phyloP scores from a whole-genome alignment of 192 early-diverging fungal genomes.

The Chytriomyces sp. region DNA sequence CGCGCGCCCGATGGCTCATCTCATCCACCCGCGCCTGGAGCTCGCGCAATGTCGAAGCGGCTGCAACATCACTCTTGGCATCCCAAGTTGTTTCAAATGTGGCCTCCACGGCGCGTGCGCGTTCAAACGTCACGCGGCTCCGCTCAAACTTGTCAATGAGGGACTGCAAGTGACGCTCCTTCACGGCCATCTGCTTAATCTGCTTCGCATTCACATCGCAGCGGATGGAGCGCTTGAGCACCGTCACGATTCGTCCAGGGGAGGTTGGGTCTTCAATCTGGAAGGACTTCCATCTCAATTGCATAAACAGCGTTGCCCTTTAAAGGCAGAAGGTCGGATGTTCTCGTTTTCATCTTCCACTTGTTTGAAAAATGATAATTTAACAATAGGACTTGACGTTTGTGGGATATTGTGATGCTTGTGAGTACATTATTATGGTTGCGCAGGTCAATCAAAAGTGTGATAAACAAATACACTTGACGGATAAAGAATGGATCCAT shows the following conservation, averaged over 20 bases:
- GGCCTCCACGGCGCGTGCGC: slow-evolving; percentile 33
- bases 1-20: not conserved
- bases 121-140: slow-evolving; percentile 27
- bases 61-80: not conserved
- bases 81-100: slow-evolving; percentile 2
- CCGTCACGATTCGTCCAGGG: slow-evolving; percentile 19
- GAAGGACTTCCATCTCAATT: too few species aligned
- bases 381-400: too few species aligned
- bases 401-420: too few species aligned
- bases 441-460: too few species aligned
- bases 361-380: too few species aligned
- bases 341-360: too few species aligned
- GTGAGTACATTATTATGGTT: too few species aligned
- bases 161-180: slow-evolving; percentile 40
- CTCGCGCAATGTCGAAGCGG: not conserved
- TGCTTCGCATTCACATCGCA: slow-evolving; percentile 37
- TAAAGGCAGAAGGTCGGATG: too few species aligned
- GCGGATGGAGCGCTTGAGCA: slow-evolving; percentile 16
- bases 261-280: slow-evolving; percentile 44
- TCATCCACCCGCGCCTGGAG: slow-evolving; percentile 10
- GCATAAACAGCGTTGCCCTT: too few species aligned
- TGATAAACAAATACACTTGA: too few species aligned
- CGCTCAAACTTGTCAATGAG: slow-evolving; percentile 36
- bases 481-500: too few species aligned
- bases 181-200: slow-evolving; percentile 34